A percentile compares a stretch with the other conserved stretches of the same genome.
Conservation (phyloP, 208 protist species). For the Leishmania mexicana region DNA sequence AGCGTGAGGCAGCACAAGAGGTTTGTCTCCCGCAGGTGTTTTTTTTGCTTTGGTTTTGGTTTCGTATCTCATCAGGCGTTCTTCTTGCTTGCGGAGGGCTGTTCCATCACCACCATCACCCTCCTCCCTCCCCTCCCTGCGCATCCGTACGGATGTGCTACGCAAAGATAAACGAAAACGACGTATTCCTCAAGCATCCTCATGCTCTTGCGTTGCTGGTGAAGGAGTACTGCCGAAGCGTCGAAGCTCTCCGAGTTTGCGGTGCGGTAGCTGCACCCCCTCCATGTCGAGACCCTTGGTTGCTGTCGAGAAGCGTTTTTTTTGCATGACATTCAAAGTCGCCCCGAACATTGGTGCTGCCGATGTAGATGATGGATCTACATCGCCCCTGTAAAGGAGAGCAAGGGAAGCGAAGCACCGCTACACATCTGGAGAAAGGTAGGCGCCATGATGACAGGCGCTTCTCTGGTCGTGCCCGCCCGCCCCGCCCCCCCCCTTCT, state of each 20-base stretch:
- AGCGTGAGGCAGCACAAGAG: neutral
- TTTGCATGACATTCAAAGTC: neutral
- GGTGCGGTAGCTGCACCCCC: neutral
- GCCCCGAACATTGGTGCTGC: neutral
- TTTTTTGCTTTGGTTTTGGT: neutral
- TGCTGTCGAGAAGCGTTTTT: neutral
- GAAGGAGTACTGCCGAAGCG: neutral
- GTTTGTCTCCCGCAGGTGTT: neutral
- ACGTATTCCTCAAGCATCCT: neutral
- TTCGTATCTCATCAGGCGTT: neutral
- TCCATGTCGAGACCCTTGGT: neutral
- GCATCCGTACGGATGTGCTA: neutral
- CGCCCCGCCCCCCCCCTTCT: neutral
- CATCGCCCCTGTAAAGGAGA: neutral
- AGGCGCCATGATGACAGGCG: neutral
- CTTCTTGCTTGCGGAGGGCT: too few relatives aligned
- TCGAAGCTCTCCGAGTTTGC: neutral
- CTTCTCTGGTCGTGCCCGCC: neutral
- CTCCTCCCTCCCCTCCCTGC: neutral
- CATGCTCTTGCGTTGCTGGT: neutral
- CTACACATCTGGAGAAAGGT: neutral
- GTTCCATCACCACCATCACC: too few relatives aligned
- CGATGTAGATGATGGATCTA: neutral
- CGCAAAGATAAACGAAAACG: neutral
- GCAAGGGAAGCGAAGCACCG: neutral